A percentile compares a stretch with the other conserved stretches of the same genome.
phyloP scores from a whole-genome alignment of 176 grass and related monocot species.

The barley (Hordeum vulgare) region MorexV3_pseudomolecules_assembly NC_058524.1:9699504-9700003 shows the following conservation, averaged over 20 bases:
- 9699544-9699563: neutral
- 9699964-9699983: neutral
- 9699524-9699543: neutral
- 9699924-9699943: neutral
- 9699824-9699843: too few relatives aligned
- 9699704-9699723: too few relatives aligned
- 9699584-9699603: too few relatives aligned
- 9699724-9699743: too few relatives aligned
- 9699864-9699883: neutral
- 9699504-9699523: neutral
- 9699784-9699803: too few relatives aligned
- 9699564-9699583: neutral
- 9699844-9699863: neutral
- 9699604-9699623: neutral
- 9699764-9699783: too few relatives aligned
- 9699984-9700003: neutral
- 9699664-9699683: too few relatives aligned
- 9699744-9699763: too few relatives aligned
- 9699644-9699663: too few relatives aligned
- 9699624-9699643: too few relatives aligned
- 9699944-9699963: neutral
- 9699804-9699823: neutral
- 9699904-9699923: neutral
- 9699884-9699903: neutral
- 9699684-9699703: too few relatives aligned